Evolutionary conservation across 2,329 filamentous ascomycete genomes (phyloP), one percentile per base, ranked within the genome.

Genomic region (Graphilbum fragrans): DNA sequence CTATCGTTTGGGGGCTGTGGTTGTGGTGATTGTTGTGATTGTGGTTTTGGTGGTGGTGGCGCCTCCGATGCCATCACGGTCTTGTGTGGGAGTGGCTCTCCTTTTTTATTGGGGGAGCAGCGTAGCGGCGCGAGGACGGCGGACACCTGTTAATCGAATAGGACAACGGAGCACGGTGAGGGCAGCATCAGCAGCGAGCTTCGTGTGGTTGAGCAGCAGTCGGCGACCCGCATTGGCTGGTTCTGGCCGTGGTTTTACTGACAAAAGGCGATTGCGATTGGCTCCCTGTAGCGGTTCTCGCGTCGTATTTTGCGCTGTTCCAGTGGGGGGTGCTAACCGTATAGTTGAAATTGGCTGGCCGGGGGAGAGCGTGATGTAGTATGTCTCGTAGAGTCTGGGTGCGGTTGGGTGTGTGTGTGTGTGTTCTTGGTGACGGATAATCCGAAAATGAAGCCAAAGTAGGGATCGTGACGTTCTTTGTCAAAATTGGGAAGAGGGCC

Each of bases 21-120:
- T 25, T 32, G 29, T 23, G 41, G 45, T 29, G 42, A 20, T n/a
- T n/a, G n/a, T n/a, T n/a, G n/a, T 16, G 29, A 9, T 31, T 5
- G 29, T 10, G 44, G 37, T 25, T 27, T 23, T 25, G 42, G 45
- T 31, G 41, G 21, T 19, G 38, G 21, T 39, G 37, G 37, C 34
- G 41, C 39, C 20, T 37, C 39, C 32, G 43, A 41, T 37, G 46
- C 40, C 47, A 49, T 49, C 35, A 34, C 42, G 45, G 22, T 37
- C 37, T 12, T 21, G 25, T 23, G 35, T 27, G 25, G 25, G 25
- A 27, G 25, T 27, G 25, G 25, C 22, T 38, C 43, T 42, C 23
- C 25, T 38, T 25, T 8, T 31, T 31, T 31, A 31, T 31, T 31
- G 29, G 6, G 12, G 29, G n/a, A n/a, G n/a, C n/a, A 18, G 33